phyloP scores from a whole-genome alignment of 495 filamentous ascomycete genomes.

The Durotheca rogersii region DNA sequence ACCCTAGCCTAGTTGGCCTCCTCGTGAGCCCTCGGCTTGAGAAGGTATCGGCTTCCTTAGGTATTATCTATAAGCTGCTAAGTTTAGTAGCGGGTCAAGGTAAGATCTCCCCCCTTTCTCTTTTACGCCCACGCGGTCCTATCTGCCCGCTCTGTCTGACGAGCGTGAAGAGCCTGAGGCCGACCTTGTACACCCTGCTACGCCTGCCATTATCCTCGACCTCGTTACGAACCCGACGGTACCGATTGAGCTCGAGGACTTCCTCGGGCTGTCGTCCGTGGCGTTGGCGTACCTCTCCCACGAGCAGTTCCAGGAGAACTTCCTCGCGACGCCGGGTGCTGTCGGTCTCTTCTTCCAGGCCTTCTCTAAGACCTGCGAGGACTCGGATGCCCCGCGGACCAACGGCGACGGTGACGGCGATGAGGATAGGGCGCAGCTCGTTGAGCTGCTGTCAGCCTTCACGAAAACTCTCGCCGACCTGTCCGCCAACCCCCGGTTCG shows the following conservation, averaged over 20 bases:
- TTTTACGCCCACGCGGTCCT: neutral
- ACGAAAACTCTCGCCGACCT: constrained; percentile 63
- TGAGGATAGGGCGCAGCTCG: constrained; percentile 55
- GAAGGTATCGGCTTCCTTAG: constrained; percentile 34
- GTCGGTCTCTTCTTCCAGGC: constrained; percentile 35
- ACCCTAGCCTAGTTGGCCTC: constrained; percentile 41
- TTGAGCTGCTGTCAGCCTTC: constrained; percentile 55
- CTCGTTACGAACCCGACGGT: constrained; percentile 28
- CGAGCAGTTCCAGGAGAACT: constrained; percentile 43
- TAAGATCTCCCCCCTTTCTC: constrained; percentile 9
- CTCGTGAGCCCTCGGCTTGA: constrained; percentile 38
- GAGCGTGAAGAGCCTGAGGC: constrained; percentile 38
- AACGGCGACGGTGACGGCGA: constrained; percentile 32
- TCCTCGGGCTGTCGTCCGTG: constrained; percentile 37
- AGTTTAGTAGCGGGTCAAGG: constrained; percentile 49
- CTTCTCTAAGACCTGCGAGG: constrained; percentile 34
- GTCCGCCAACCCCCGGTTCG: constrained; percentile 59
- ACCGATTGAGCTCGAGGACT: constrained; percentile 38
- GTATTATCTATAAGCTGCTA: constrained; percentile 50
- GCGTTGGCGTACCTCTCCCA: constrained; percentile 46
- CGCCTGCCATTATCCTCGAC: constrained; percentile 37
- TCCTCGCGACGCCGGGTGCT: constrained; percentile 42
- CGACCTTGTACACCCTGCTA: constrained; percentile 34
- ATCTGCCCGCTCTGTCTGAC: constrained; percentile 5
- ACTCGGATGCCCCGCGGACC: constrained; percentile 31